phyloP scores from a whole-genome alignment of 805 yeast genomes.

The Metschnikowia lunata region DNA sequence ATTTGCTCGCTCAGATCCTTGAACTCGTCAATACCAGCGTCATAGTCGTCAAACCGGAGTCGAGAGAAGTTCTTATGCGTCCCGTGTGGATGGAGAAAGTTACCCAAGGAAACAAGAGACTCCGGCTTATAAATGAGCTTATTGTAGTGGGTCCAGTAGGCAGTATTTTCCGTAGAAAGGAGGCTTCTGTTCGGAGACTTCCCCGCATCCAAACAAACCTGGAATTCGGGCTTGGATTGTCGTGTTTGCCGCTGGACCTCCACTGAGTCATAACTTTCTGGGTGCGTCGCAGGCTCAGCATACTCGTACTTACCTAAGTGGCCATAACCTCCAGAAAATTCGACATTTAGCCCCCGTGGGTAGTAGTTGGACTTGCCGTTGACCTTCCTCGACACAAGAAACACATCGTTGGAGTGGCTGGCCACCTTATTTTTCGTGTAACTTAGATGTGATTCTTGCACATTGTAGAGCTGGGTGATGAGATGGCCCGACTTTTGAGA shows the following conservation, averaged over 20 bases:
- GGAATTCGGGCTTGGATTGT: constrained; percentile 55
- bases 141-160: constrained; percentile 79
- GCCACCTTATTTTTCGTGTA: constrained; percentile 44
- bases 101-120: constrained; percentile 47
- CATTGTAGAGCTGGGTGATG: constrained; percentile 75
- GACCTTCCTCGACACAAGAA: constrained; percentile 18
- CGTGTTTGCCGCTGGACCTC: constrained; percentile 32
- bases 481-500: constrained; percentile 74
- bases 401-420: constrained; percentile 43
- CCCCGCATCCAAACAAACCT: constrained; percentile 54
- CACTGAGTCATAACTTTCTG: constrained; percentile 8
- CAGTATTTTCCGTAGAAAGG: constrained; percentile 41
- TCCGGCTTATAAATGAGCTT: constrained; percentile 63
- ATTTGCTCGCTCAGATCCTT: constrained; percentile 27
- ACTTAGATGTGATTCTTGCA: constrained; percentile 66
- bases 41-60: constrained; percentile 43
- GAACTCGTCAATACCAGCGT: constrained; percentile 62
- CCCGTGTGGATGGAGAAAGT: constrained; percentile 50
- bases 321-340: constrained; percentile 73
- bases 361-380: constrained; percentile 46
- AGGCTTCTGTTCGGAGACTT: constrained; percentile 16
- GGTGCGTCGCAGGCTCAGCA: constrained; percentile 18
- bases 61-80: constrained; percentile 28
- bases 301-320: constrained; percentile 55
- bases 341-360: constrained; percentile 86